These are phyloP conservation scores for Sporopachydermia quercuum DNA, from an alignment of 805 yeast species.

Conservation along the genomic window DNA sequence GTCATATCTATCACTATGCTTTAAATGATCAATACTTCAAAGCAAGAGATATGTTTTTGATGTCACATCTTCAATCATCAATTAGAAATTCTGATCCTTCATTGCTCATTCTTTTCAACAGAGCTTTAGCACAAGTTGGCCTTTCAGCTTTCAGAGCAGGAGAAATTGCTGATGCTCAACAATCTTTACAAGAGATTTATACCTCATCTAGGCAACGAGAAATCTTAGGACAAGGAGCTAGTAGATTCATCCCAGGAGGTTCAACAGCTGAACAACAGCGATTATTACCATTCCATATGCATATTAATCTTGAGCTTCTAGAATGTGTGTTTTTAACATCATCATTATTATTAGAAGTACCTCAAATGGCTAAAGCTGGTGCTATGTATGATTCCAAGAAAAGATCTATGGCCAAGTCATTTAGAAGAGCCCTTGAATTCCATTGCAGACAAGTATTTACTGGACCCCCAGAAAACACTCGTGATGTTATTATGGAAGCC, in stretches of 20 bases:
- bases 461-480: slow-evolving; percentile 95
- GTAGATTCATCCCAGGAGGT: slow-evolving; percentile 41
- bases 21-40: slow-evolving; percentile 68
- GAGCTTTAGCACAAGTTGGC: slow-evolving; percentile 92
- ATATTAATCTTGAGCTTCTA: slow-evolving; percentile 85
- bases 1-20: slow-evolving; percentile 82
- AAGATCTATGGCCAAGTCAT: slow-evolving; percentile 62
- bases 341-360: slow-evolving; percentile 81
- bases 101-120: slow-evolving; percentile 83
- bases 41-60: slow-evolving; percentile 79
- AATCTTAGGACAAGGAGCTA: slow-evolving; percentile 82
- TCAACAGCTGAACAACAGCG: slow-evolving; percentile 57
- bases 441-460: slow-evolving; percentile 89
- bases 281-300: slow-evolving; percentile 95
- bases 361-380: slow-evolving; percentile 65
- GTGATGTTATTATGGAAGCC: slow-evolving; percentile 86
- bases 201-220: slow-evolving; percentile 80
- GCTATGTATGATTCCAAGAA: slow-evolving; percentile 35
- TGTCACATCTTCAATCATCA: slow-evolving; percentile 71
- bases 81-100: slow-evolving; percentile 76
- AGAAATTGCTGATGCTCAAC: slow-evolving; percentile 72
- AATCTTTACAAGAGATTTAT: slow-evolving; percentile 75
- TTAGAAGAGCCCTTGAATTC: slow-evolving; percentile 81
- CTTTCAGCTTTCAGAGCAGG: slow-evolving; percentile 90
- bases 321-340: slow-evolving; percentile 90